Percentiles rank a stretch among this genome's conserved stretches.
Evolutionary conservation across 805 yeast species (phyloP).

Genomic region (Kazachstania africana): DNA sequence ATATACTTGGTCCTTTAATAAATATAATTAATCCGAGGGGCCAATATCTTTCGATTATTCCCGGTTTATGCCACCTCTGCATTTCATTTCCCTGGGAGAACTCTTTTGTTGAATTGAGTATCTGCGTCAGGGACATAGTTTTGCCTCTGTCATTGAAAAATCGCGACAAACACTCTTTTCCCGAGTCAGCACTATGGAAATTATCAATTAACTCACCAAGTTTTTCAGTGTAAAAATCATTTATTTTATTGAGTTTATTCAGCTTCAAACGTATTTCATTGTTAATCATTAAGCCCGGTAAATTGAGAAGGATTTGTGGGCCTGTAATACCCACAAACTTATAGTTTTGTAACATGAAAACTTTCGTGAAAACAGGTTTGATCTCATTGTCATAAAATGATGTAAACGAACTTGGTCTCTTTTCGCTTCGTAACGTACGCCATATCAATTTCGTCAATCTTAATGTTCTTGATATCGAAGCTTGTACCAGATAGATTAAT

Average conservation of each 20-base stretch:
- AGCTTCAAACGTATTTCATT: too few relatives aligned
- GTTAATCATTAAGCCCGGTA: too few relatives aligned
- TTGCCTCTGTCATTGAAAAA: not conserved
- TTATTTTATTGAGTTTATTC: too few relatives aligned
- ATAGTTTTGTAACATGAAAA: conserved; percentile 3
- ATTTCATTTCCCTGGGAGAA: too few relatives aligned
- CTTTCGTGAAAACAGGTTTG: conserved; percentile 2
- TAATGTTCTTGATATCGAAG: conserved; percentile 3
- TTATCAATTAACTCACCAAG: not conserved
- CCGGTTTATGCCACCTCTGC: conserved; percentile 1
- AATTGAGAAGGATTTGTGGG: too few relatives aligned
- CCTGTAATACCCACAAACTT: conserved; percentile 6
- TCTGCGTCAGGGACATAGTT: too few relatives aligned
- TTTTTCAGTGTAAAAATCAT: not conserved
- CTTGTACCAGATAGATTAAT: conserved; percentile 15
- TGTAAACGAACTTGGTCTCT: not conserved
- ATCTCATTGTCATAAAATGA: conserved; percentile 5
- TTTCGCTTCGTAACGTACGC: too few relatives aligned
- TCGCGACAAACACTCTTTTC: not conserved
- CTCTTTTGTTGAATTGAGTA: too few relatives aligned
- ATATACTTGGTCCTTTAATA: conserved; percentile 43
- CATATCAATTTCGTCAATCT: too few relatives aligned
- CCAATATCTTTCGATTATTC: conserved; percentile 48
- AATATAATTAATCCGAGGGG: conserved; percentile 35
- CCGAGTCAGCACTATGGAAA: not conserved